These are phyloP conservation scores for Lyophyllum semitale DNA, from an alignment of 768 basidiomycete genomes.

Conservation along the genomic window DNA sequence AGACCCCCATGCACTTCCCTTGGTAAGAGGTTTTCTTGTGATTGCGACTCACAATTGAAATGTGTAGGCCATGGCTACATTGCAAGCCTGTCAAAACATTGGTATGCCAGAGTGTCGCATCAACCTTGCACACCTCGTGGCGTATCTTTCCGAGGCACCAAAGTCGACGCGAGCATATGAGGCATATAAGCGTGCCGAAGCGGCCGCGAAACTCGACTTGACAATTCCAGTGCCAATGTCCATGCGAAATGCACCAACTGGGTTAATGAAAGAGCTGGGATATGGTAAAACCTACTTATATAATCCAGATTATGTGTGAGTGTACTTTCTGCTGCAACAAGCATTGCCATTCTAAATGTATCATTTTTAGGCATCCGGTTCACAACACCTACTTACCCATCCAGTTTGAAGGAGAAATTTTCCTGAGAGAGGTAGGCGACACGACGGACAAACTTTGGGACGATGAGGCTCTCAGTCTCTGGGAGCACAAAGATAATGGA, in stretches of 20 bases:
- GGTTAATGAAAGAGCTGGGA: conserved; percentile 67
- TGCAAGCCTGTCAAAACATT: conserved; percentile 66
- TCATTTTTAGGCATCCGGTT: conserved; percentile 57
- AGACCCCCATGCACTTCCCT: conserved; percentile 72
- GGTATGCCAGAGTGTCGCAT: conserved; percentile 87
- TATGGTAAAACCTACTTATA: conserved; percentile 68
- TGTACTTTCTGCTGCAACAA: neutral
- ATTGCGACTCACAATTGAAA: neutral
- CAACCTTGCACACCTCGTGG: conserved; percentile 74
- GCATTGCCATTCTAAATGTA: neutral
- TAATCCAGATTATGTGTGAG: conserved; percentile 59
- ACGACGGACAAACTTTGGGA: conserved; percentile 56
- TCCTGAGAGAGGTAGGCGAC: conserved; percentile 47
- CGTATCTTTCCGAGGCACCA: conserved; percentile 79
- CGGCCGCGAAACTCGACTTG: conserved; percentile 52
- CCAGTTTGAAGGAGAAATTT: conserved; percentile 41
- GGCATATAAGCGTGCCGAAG: conserved; percentile 72
- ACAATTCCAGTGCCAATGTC: conserved; percentile 66
- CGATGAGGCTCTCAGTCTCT: conserved; percentile 52
- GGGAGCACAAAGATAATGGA: conserved; percentile 57
- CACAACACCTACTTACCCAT: conserved; percentile 62
- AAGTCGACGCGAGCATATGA: conserved; percentile 82
- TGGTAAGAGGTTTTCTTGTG: conserved; percentile 45
- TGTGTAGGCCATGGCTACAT: conserved; percentile 60
- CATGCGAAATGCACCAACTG: conserved; percentile 79